Evolutionary conservation across 23 red algal genomes (phyloP).

Genomic region (Pyropia haitanensis): DNA sequence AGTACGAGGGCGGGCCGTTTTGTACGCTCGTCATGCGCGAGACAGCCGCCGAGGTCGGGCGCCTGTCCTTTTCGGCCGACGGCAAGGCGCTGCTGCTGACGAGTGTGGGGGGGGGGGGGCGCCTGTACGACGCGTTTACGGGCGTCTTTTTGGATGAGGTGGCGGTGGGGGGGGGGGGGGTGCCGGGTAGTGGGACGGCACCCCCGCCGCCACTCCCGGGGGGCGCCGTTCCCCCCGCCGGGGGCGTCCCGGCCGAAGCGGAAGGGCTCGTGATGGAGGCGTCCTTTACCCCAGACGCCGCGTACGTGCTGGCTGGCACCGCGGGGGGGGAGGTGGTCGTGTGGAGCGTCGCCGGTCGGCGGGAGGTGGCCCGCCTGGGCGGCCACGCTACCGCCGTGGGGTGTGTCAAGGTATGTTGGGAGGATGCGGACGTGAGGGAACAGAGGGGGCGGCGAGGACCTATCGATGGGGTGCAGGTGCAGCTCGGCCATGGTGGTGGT

Average conservation of each 20-base stretch:
- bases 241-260: constrained; percentile 20
- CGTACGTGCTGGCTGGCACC: constrained; percentile 67
- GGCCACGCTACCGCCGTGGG: constrained; percentile 15
- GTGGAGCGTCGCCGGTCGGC: constrained; percentile 45
- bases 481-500: background rate
- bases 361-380: constrained; percentile 9
- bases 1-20: constrained; percentile 82
- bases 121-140: constrained; percentile 80
- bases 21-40: constrained; percentile 45
- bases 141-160: constrained; percentile 26
- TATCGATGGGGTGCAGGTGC: background rate
- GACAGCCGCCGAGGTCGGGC: constrained; percentile 41
- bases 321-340: constrained; percentile 64
- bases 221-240: too few relatives aligned
- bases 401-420: background rate
- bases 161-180: constrained; percentile 9
- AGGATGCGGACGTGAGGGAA: too few relatives aligned
- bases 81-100: constrained; percentile 73
- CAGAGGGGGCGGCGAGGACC: too few relatives aligned
- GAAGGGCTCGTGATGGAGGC: constrained; percentile 53
- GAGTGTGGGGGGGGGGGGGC: constrained; percentile 47
- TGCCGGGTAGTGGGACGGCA: too few relatives aligned
- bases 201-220: too few relatives aligned
- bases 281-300: constrained; percentile 74
- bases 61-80: constrained; percentile 76